phyloP scores from a whole-genome alignment of 768 basidiomycete species.

The Royoungia palumana region DNA sequence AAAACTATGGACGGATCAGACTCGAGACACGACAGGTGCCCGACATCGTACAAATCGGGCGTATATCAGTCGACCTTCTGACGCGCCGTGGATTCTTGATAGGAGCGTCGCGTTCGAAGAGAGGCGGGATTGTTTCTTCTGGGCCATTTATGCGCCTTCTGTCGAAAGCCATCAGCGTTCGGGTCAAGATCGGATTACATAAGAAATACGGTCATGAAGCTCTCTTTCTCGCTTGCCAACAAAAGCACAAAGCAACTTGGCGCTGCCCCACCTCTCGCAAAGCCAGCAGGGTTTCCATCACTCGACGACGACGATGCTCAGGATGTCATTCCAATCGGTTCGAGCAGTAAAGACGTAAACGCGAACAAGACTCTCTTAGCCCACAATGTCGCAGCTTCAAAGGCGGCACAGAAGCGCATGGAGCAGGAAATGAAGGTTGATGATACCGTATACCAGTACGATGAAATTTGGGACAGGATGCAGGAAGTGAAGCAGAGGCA shows the following conservation, averaged over 20 bases:
- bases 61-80: conserved; percentile 60
- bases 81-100: conserved; percentile 39
- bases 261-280: conserved; percentile 49
- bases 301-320: conserved; percentile 60
- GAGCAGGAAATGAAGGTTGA: conserved; percentile 80
- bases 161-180: conserved; percentile 63
- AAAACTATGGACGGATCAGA: conserved; percentile 54
- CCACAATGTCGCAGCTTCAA: conserved; percentile 58
- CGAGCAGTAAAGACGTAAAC: conserved; percentile 38
- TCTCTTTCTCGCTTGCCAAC: conserved; percentile 77
- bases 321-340: conserved; percentile 47
- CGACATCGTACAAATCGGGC: conserved; percentile 75
- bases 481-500: conserved; percentile 77
- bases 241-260: conserved; percentile 56
- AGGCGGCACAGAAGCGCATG: conserved; percentile 66
- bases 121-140: conserved; percentile 71
- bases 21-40: neutral
- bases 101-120: conserved; percentile 43
- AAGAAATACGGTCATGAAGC: conserved; percentile 56
- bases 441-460: conserved; percentile 86
- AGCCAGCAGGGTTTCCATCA: conserved; percentile 59
- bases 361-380: conserved; percentile 56
- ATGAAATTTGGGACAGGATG: conserved; percentile 95
- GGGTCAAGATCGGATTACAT: conserved; percentile 17
- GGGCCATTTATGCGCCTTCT: conserved; percentile 89